Evolutionary conservation across 2,329 filamentous ascomycete species (phyloP), one percentile per base, ranked within the genome.

Genomic region (Exophiala aquamarina): DNA sequence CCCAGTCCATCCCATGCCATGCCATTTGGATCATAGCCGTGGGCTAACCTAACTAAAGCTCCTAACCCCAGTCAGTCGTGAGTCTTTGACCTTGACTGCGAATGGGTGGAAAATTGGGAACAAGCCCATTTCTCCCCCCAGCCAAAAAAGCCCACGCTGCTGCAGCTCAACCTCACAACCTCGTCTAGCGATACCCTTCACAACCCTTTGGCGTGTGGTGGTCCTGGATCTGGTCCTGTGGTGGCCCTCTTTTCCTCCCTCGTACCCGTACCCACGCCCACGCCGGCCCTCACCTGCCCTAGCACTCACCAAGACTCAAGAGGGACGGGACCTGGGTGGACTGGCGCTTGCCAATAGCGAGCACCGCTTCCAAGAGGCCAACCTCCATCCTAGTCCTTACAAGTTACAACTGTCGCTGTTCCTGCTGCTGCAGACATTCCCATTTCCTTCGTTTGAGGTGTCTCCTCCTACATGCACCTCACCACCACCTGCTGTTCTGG

Each of bases 301-400:
- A n/a, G n/a, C n/a, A n/a, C n/a, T n/a, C n/a, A n/a, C n/a, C n/a
- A n/a, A n/a, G n/a, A n/a, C n/a, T n/a, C n/a, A n/a, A n/a, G n/a
- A n/a, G n/a, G n/a, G n/a, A n/a, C n/a, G n/a, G n/a, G n/a, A n/a
- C n/a, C n/a, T n/a, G n/a, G n/a, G n/a, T 6, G 23, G 23, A 19
- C 35, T 20, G 14, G 18, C 35, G 35, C 35, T 37, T 37, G 18
- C n/a, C 35, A 9, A 15, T 19, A 37, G 20, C 8, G 44, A 41
- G 35, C 36, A 36, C 45, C 50, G 45, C 50, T 14, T 17, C 32
- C 28, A 36, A 44, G 41, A 44, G 13, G 21, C 42, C 39, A 50
- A 49, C 49, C 52, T 52, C 49, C 49, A 52, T 44, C 46, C 45
- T 49, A 47, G 43, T 39, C 38, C 43, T 44, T 23, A 41, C 34